Evolutionary conservation across 2,329 filamentous ascomycete species (phyloP), one percentile per base, ranked within the genome.

Genomic region (Aureobasidium sp.): DNA sequence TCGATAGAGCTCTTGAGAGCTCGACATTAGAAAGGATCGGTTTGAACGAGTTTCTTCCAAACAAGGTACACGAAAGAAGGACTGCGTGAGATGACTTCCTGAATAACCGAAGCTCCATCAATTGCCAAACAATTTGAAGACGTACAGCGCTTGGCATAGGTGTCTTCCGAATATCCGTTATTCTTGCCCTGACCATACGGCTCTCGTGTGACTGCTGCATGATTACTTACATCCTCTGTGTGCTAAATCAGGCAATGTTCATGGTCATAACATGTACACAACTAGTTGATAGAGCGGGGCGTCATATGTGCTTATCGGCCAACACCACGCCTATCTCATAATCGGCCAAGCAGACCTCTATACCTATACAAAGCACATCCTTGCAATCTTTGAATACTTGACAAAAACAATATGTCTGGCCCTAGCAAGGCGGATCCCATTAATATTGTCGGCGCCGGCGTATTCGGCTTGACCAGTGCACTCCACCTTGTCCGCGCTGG

Each of bases 401-500:
- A 20, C 20, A 43, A 43, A 20, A 43, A 15, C 12, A 53, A 15
- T 27, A 56, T 56, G 52, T n/a, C 37, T 17, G 26, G 5, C 17
- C 29, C 37, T 12, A 27, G 5, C 24, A 53, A 50, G n/a, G 32
- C 9, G 24, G 51, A 52, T 2, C 3, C 41, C 13, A 51, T 62
- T 32, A 50, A 57, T 29, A 77, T 79, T 50, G 65, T 79, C 15
- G 77, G 77, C 47, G 73, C 73, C 20, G 77, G 77, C n/a, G 77
- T 79, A 50, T 74, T 79, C 32, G 77, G 77, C 39, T 67, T 77
- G 55, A 75, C 73, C n/a, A 75, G 75, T 8, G 76, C 77, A 27
- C 64, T 70, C 5, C 68, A 70, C 43, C 67, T 71, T 9, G 60
- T 67, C 20, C 57, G 63, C 39, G 61, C 65, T 37, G 68, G 68